phyloP scores from a whole-genome alignment of 1,284 basidiomycete species.

The Exobasidium rhododendri region DNA sequence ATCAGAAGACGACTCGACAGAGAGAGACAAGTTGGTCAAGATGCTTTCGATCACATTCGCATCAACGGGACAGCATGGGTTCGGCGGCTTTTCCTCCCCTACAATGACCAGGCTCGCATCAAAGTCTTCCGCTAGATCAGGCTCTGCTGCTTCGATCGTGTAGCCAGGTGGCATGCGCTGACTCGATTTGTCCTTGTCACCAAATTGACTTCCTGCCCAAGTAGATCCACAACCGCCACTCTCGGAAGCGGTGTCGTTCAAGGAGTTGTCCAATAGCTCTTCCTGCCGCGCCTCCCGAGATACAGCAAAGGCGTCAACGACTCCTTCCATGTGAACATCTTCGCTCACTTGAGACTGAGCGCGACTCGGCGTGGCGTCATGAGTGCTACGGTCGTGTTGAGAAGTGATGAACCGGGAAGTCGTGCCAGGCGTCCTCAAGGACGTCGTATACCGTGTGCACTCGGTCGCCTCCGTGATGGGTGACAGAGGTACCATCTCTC shows the following conservation, averaged over 20 bases:
- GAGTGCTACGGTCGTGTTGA: neutral
- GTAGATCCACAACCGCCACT: neutral
- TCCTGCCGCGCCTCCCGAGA: neutral
- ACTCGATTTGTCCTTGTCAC: neutral
- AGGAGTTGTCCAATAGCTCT: neutral
- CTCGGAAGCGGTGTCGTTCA: neutral
- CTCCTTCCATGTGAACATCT: neutral
- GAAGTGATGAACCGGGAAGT: neutral
- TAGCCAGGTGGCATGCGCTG: neutral
- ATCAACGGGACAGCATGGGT: constrained; percentile 86
- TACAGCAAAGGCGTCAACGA: neutral
- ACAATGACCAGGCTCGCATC: neutral
- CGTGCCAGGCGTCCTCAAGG: constrained; percentile 4
- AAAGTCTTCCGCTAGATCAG: neutral
- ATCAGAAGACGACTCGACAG: constrained; percentile 61
- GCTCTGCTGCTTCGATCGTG: neutral
- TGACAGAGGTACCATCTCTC: constrained; percentile 7
- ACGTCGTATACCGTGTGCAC: constrained; percentile 34
- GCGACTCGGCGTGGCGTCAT: neutral
- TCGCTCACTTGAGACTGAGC: neutral
- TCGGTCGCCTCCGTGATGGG: constrained; percentile 45
- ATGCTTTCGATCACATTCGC: constrained; percentile 66
- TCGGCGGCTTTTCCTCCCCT: constrained; percentile 58
- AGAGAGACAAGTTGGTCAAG: constrained; percentile 65
- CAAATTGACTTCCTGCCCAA: neutral